These are phyloP conservation scores for Talaromyces adpressus DNA, from an alignment of 495 filamentous ascomycete genomes.

Conservation along the genomic window DNA sequence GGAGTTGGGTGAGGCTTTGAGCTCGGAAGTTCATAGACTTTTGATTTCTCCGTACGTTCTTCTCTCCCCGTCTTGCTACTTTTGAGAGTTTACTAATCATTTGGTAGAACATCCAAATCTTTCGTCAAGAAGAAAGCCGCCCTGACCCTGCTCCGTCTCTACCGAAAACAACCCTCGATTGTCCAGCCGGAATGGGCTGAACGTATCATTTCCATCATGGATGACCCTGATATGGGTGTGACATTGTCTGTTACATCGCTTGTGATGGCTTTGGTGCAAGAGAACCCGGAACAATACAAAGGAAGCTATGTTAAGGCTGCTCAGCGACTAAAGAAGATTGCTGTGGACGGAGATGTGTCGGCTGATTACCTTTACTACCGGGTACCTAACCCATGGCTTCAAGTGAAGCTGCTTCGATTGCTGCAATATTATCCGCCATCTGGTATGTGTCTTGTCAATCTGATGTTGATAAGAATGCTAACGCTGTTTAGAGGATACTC, in stretches of 20 bases:
- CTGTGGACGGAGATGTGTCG: slow-evolving; percentile 81
- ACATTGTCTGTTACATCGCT: slow-evolving; percentile 92
- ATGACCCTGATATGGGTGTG: slow-evolving; percentile 91
- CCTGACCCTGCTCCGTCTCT: slow-evolving; percentile 88
- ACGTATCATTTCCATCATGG: slow-evolving; percentile 96
- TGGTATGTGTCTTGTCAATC: slow-evolving; percentile 44
- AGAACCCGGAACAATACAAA: slow-evolving; percentile 87
- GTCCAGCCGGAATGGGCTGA: slow-evolving; percentile 97
- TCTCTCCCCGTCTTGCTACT: background rate
- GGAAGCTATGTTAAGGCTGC: slow-evolving; percentile 92
- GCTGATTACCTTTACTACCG: slow-evolving; percentile 97
- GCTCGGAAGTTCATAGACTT: slow-evolving; percentile 85
- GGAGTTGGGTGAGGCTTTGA: slow-evolving; percentile 95
- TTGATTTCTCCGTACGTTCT: slow-evolving; percentile 85
- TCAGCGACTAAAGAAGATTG: slow-evolving; percentile 74
- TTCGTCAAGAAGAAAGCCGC: slow-evolving; percentile 99
- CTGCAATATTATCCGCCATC: slow-evolving; percentile 96
- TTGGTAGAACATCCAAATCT: slow-evolving; percentile 76
- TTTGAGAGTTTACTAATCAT: slow-evolving; percentile 11
- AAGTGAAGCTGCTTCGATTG: slow-evolving; percentile 85
- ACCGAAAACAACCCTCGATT: slow-evolving; percentile 87
- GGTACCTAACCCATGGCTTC: slow-evolving; percentile 97
- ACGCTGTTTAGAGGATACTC: slow-evolving; percentile 66
- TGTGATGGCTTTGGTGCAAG: slow-evolving; percentile 92
- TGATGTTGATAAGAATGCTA: slow-evolving; percentile 8